Percentiles rank a stretch among this genome's conserved stretches.
Evolutionary conservation across 257 asterid species (phyloP).

Genomic region (Solanum boliviense): DNA sequence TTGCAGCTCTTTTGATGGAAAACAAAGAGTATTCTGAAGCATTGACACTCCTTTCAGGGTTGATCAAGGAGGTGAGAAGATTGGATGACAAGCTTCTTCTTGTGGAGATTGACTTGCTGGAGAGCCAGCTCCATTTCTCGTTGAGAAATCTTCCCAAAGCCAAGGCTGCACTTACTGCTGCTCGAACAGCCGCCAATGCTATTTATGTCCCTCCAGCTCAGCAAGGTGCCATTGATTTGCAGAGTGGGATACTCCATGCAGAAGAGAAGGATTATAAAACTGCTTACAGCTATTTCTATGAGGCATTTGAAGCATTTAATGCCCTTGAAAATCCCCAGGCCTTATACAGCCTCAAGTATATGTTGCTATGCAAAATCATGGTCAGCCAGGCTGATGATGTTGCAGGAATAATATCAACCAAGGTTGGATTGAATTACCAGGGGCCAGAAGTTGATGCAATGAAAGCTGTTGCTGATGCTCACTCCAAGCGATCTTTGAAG

Average conservation of each 20-base stretch:
- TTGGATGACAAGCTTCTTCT: constrained; percentile 38
- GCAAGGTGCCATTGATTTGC: constrained; percentile 37
- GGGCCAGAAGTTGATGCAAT: constrained; percentile 46
- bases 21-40: constrained; percentile 34
- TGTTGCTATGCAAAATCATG: constrained; percentile 42
- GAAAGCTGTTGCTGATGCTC: constrained; percentile 41
- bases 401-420: constrained; percentile 32
- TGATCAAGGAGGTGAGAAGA: constrained; percentile 36
- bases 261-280: constrained; percentile 40
- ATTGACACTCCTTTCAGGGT: constrained; percentile 27
- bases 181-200: constrained; percentile 37
- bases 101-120: constrained; percentile 37
- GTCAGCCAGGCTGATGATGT: constrained; percentile 38
- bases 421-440: constrained; percentile 36
- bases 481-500: constrained; percentile 30
- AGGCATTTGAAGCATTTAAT: constrained; percentile 40
- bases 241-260: constrained; percentile 41
- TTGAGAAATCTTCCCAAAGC: constrained; percentile 39
- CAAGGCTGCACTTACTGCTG: constrained; percentile 38
- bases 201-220: constrained; percentile 40
- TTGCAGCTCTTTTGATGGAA: constrained; percentile 37
- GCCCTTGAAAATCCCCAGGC: constrained; percentile 39
- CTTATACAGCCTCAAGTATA: constrained; percentile 34
- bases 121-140: constrained; percentile 37
- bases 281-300: constrained; percentile 29